These are phyloP conservation scores for Pistacia integerrima DNA, from an alignment of 345 rosid genomes.

Conservation along the genomic window DNA sequence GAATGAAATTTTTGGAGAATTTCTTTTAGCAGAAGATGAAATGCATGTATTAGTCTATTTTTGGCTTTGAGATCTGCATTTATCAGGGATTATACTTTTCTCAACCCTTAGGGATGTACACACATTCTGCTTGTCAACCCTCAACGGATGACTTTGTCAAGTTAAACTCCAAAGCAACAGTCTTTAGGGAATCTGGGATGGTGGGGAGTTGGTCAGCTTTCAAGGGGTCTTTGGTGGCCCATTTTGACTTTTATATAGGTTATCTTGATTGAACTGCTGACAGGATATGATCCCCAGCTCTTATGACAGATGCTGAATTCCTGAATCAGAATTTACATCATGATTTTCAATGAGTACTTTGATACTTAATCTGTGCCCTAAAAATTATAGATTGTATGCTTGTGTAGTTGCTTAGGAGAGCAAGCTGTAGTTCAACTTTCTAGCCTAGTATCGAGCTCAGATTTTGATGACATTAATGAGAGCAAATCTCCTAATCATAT, in stretches of 20 bases:
- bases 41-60: background rate
- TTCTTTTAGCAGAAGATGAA: background rate
- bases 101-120: background rate
- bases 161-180: background rate
- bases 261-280: background rate
- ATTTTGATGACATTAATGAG: background rate
- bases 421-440: background rate
- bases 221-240: background rate
- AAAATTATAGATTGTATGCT: background rate
- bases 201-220: background rate
- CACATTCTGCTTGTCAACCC: background rate
- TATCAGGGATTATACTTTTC: background rate
- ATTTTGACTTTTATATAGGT: background rate
- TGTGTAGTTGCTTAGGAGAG: background rate
- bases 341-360: background rate
- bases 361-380: background rate
- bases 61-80: background rate
- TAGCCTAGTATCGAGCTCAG: background rate
- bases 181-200: too few relatives aligned
- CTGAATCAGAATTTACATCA: background rate
- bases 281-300: background rate
- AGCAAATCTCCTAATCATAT: background rate
- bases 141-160: background rate
- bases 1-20: background rate
- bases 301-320: background rate